Conservation (phyloP, 352 stramenopile species). For the Pythium periplocum region DNA sequence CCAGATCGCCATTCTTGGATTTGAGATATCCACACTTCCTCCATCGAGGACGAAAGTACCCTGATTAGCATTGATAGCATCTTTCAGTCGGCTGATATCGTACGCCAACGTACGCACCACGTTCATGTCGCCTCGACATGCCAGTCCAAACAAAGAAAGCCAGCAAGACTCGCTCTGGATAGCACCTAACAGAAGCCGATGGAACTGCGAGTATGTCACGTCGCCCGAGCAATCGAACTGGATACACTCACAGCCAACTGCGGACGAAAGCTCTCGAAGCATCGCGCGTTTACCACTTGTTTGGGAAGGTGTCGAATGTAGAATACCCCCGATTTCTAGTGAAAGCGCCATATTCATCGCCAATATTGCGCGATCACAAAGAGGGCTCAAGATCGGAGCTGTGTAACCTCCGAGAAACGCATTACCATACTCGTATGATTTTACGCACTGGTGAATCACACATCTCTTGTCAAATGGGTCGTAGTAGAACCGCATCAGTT, state of each 20-base stretch:
- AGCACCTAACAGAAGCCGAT: slow-evolving; percentile 29
- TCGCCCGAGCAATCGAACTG: slow-evolving; percentile 31
- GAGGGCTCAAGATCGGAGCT: slow-evolving; percentile 40
- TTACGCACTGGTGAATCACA: slow-evolving; percentile 50
- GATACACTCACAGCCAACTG: slow-evolving; percentile 38
- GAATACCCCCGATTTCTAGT: slow-evolving; percentile 40
- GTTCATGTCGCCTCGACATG: slow-evolving; percentile 15
- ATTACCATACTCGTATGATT: slow-evolving; percentile 59
- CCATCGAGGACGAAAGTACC: slow-evolving; percentile 30
- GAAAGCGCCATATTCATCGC: slow-evolving; percentile 51
- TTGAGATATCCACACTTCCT: slow-evolving; percentile 27
- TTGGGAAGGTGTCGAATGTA: slow-evolving; percentile 23
- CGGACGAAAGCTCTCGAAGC: slow-evolving; percentile 32
- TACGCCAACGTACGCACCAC: slow-evolving; percentile 29
- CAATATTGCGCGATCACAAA: slow-evolving; percentile 52
- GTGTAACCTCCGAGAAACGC: slow-evolving; percentile 45
- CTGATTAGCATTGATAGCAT: slow-evolving; percentile 33
- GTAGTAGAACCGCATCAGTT: slow-evolving; percentile 58
- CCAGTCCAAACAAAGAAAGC: slow-evolving; percentile 35
- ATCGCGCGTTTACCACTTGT: slow-evolving; percentile 39
- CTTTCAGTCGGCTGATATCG: slow-evolving; percentile 42
- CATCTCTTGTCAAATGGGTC: slow-evolving; percentile 50
- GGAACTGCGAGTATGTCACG: slow-evolving; percentile 30
- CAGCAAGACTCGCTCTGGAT: slow-evolving; percentile 38
- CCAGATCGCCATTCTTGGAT: slow-evolving; percentile 29